phyloP scores from a whole-genome alignment of 2,329 filamentous ascomycete species.

The Geoglossum cookeanum region DNA sequence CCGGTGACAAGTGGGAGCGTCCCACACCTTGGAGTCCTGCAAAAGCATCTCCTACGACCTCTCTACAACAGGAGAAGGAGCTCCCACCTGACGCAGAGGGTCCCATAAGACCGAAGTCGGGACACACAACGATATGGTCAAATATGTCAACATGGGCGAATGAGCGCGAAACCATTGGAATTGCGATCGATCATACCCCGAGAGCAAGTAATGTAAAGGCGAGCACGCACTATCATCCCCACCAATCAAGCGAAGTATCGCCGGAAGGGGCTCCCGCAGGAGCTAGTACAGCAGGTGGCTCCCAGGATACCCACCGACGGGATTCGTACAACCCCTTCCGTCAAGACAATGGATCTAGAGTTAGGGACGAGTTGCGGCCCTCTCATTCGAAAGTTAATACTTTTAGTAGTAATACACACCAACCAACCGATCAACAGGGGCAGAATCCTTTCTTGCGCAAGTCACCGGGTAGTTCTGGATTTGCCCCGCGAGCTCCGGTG shows the following conservation, averaged over 20 bases:
- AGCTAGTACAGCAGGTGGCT: not conserved
- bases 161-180: not conserved
- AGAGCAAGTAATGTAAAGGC: not conserved
- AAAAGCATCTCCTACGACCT: conserved; percentile 14
- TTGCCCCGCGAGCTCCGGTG: not conserved
- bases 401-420: not conserved
- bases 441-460: not conserved
- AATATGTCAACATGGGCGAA: not conserved
- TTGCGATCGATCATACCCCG: conserved; percentile 1
- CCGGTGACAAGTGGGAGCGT: conserved; percentile 8
- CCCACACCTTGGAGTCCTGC: conserved; percentile 18
- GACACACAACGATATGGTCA: conserved; percentile 3
- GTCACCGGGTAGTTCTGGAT: not conserved
- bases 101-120: not conserved
- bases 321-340: not conserved
- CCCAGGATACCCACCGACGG: not conserved
- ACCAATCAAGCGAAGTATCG: not conserved
- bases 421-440: not conserved
- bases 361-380: no score
- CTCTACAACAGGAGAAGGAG: conserved; percentile 13
- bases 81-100: conserved; percentile 14
- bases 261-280: not conserved
- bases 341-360: not conserved
- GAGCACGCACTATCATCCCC: not conserved
- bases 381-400: no score